Conservation (phyloP, 345 rosid species). For the Camelina hispida region DNA sequence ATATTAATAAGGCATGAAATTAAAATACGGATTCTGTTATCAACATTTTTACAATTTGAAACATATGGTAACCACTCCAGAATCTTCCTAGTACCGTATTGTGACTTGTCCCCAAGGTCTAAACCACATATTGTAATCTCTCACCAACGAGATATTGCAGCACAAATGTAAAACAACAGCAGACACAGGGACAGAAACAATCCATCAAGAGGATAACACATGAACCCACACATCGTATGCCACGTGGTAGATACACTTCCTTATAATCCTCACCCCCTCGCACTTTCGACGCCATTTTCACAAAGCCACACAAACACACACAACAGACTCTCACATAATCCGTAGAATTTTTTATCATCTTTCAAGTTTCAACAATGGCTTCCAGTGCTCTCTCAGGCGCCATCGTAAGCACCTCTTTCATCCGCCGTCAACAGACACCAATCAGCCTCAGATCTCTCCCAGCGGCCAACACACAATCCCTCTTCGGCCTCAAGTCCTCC, state of each 20-base stretch:
- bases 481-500: conserved; percentile 60
- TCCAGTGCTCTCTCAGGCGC: conserved; percentile 63
- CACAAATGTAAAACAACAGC: conserved; percentile 5
- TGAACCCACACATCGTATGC: conserved; percentile 44
- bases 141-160: background rate
- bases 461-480: conserved; percentile 46
- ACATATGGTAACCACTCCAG: background rate
- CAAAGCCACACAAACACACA: background rate
- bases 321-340: background rate
- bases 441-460: conserved; percentile 57
- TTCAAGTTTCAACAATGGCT: conserved; percentile 43
- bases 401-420: conserved; percentile 59
- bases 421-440: conserved; percentile 52
- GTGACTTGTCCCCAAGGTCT: conserved; percentile 13
- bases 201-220: conserved; percentile 47
- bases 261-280: conserved; percentile 20
- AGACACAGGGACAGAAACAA: conserved; percentile 2
- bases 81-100: background rate
- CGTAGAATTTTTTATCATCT: background rate
- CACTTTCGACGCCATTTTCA: conserved; percentile 23
- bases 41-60: background rate
- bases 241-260: conserved; percentile 60
- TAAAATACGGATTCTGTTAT: background rate
- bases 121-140: conserved; percentile 15
- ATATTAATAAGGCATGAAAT: background rate